Percentiles rank a stretch among this genome's conserved stretches.
These are phyloP conservation scores for Apiospora marii DNA, from an alignment of 2,329 filamentous ascomycete species.

Conservation along the genomic window DNA sequence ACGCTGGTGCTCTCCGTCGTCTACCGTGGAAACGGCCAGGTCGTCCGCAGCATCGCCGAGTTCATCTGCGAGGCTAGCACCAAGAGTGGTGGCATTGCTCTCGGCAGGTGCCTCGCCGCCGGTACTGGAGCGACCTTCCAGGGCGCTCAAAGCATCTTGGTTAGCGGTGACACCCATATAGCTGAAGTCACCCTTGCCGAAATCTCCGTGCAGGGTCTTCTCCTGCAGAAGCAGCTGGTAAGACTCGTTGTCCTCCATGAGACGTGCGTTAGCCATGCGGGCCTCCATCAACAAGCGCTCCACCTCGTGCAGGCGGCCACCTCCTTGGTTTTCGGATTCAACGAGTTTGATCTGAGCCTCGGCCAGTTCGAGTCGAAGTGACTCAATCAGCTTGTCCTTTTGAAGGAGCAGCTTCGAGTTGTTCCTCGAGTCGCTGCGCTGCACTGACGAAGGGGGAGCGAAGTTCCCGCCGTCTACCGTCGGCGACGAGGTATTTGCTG, in stretches of 20 bases:
- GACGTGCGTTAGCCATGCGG: conserved; percentile 91
- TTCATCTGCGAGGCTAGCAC: conserved; percentile 83
- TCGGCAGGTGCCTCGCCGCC: conserved; percentile 37
- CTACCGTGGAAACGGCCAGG: conserved; percentile 64
- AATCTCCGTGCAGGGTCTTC: conserved; percentile 94
- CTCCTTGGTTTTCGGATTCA: conserved; percentile 91
- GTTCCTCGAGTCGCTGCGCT: conserved; percentile 87
- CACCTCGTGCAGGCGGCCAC: conserved; percentile 86
- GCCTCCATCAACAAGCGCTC: conserved; percentile 90
- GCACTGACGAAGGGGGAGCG: conserved; percentile 82
- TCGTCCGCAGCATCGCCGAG: conserved; percentile 73
- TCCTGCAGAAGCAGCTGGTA: conserved; percentile 95
- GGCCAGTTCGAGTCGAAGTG: conserved; percentile 87
- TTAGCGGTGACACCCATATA: conserved; percentile 67
- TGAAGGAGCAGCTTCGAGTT: conserved; percentile 90
- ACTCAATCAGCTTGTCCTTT: conserved; percentile 96
- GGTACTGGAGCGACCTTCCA: conserved; percentile 60
- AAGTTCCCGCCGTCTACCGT: conserved; percentile 80
- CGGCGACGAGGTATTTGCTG: conserved; percentile 67
- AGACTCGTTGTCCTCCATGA: conserved; percentile 99
- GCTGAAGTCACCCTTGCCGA: conserved; percentile 83
- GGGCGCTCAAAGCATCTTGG: conserved; percentile 69
- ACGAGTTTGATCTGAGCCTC: conserved; percentile 96
- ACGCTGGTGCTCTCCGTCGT: conserved; percentile 67
- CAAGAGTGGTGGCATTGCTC: conserved; percentile 38